Conservation (phyloP, 2,329 filamentous ascomycete genomes). For the Colletotrichum eleusines region DNA sequence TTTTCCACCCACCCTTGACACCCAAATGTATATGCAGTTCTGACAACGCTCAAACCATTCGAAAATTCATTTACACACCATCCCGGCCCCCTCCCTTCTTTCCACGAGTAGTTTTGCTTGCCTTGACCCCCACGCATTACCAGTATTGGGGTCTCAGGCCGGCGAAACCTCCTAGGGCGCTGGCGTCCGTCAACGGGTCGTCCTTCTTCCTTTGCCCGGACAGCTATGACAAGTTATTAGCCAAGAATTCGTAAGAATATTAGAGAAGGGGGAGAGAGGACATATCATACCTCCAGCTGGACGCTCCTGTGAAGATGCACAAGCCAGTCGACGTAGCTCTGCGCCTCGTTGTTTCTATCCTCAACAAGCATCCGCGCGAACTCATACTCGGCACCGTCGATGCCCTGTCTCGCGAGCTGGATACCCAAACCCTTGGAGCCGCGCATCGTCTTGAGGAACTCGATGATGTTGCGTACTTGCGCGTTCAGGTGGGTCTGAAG, state of each 20-base stretch:
- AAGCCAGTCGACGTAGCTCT: constrained; percentile 98
- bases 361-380: constrained; percentile 93
- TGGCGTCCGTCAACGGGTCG: constrained; percentile 63
- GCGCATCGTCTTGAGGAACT: constrained; percentile 83
- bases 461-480: constrained; percentile 92
- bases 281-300: constrained; percentile 79
- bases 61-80: constrained; percentile 9
- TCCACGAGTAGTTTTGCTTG: not conserved
- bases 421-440: constrained; percentile 90
- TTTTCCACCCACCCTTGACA: constrained; percentile 7
- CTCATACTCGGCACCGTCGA: constrained; percentile 96
- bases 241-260: not conserved
- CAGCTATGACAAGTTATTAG: constrained; percentile 58
- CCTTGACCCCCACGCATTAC: constrained; percentile 51
- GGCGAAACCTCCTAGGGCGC: constrained; percentile 66
- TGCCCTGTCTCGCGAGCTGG: constrained; percentile 89
- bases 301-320: constrained; percentile 95
- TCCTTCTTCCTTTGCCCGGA: constrained; percentile 80
- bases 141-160: constrained; percentile 72
- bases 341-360: constrained; percentile 96
- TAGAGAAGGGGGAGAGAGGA: not conserved
- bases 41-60: constrained; percentile 38
- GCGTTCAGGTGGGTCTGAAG: constrained; percentile 94
- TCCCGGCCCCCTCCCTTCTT: not conserved
- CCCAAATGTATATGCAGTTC: constrained; percentile 39